Conservation (phyloP, 2,329 filamentous ascomycete species). For the Epichloe hybrida region DNA sequence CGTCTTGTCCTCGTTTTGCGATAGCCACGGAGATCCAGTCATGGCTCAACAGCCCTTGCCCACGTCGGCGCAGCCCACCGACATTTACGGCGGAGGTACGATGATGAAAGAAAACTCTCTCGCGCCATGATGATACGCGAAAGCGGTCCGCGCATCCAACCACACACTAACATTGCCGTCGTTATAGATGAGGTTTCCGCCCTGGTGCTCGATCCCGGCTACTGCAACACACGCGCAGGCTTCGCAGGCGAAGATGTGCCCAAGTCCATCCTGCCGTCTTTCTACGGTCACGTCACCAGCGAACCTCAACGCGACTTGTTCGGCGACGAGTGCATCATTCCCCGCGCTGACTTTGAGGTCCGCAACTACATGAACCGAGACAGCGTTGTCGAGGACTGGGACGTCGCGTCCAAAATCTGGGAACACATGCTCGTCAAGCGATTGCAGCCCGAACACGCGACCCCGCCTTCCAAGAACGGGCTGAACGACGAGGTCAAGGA, state of each 20-base stretch:
- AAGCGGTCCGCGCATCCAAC: neutral
- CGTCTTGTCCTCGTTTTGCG: neutral
- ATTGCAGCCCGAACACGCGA: slow-evolving; percentile 63
- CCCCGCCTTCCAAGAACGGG: slow-evolving; percentile 64
- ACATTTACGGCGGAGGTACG: slow-evolving; percentile 50
- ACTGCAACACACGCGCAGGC: slow-evolving; percentile 78
- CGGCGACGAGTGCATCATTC: slow-evolving; percentile 81
- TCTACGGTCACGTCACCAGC: slow-evolving; percentile 54
- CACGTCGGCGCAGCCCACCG: slow-evolving; percentile 43
- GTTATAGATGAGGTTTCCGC: slow-evolving; percentile 84
- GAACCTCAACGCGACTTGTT: slow-evolving; percentile 49
- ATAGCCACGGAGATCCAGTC: slow-evolving; percentile 8
- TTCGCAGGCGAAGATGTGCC: slow-evolving; percentile 97
- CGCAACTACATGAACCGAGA: slow-evolving; percentile 86
- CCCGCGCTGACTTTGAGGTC: slow-evolving; percentile 64
- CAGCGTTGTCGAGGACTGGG: slow-evolving; percentile 92
- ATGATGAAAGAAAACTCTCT: slow-evolving; percentile 4
- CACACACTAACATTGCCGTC: slow-evolving; percentile 2
- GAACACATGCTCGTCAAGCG: slow-evolving; percentile 83
- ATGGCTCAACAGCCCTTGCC: slow-evolving; percentile 46
- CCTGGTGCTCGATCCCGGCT: slow-evolving; percentile 90
- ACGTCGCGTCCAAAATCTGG: slow-evolving; percentile 78
- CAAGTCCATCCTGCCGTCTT: slow-evolving; percentile 82
- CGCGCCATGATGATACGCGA: neutral
- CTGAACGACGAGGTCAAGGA: slow-evolving; percentile 55